Conservation (phyloP, 1,139 yeast genomes). For the Hyphopichia khmerensis region DNA sequence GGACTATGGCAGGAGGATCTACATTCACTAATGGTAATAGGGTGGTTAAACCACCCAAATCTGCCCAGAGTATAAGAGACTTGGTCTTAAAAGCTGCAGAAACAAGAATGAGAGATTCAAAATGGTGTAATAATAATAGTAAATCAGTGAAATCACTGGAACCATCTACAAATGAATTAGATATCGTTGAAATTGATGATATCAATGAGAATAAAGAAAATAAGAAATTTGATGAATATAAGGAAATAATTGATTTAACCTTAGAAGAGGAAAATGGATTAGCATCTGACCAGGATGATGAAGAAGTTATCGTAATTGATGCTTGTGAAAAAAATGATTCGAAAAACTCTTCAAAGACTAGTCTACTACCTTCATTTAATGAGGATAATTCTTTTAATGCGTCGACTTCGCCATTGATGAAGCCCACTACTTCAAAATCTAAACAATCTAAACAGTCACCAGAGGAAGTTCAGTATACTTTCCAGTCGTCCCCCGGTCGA, state of each 20-base stretch:
- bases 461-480: slow-evolving; percentile 16
- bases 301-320: slow-evolving; percentile 24
- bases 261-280: slow-evolving; percentile 13
- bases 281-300: slow-evolving; percentile 7
- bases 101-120: slow-evolving; percentile 55
- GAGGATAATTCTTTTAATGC: slow-evolving; percentile 3
- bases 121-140: slow-evolving; percentile 45
- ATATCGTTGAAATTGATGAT: slow-evolving; percentile 19
- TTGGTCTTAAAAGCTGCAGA: slow-evolving; percentile 69
- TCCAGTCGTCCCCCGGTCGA: slow-evolving; percentile 22
- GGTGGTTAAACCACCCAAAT: slow-evolving; percentile 6
- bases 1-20: slow-evolving; percentile 13
- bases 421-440: not conserved
- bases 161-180: slow-evolving; percentile 36
- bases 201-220: slow-evolving; percentile 5
- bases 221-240: slow-evolving; percentile 9
- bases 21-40: slow-evolving; percentile 3
- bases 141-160: slow-evolving; percentile 19
- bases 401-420: not conserved
- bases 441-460: not conserved
- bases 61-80: slow-evolving; percentile 33
- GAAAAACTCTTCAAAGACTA: not conserved
- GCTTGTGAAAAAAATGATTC: slow-evolving; percentile 14
- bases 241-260: slow-evolving; percentile 25
- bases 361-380: slow-evolving; percentile 17